A percentile compares a stretch with the other conserved stretches of the same genome.
Conservation (phyloP, 108 stramenopile species). For the Cafeteria roenbergensis region DNA sequence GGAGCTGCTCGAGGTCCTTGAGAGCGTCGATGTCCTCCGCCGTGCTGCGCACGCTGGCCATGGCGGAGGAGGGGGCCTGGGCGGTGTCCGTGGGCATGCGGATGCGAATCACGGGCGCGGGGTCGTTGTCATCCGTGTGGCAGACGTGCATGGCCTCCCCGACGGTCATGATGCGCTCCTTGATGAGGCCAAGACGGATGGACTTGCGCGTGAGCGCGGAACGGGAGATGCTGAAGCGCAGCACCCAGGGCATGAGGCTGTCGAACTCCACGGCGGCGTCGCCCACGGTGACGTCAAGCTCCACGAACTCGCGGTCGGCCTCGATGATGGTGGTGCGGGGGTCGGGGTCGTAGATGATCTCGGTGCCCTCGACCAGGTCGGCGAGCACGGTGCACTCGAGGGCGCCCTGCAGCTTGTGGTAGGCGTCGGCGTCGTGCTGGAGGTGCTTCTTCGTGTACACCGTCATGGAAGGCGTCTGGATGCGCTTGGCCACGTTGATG, state of each 20-base stretch:
- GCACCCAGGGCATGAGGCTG: slow-evolving; percentile 79
- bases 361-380: slow-evolving; percentile 73
- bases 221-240: slow-evolving; percentile 83
- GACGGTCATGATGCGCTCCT: slow-evolving; percentile 69
- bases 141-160: slow-evolving; percentile 67
- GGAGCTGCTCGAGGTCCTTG: slow-evolving; percentile 75
- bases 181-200: slow-evolving; percentile 11
- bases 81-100: slow-evolving; percentile 50
- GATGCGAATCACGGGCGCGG: slow-evolving; percentile 67
- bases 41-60: background rate
- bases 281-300: slow-evolving; percentile 70
- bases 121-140: slow-evolving; percentile 77
- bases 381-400: slow-evolving; percentile 83
- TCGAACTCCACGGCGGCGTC: slow-evolving; percentile 66
- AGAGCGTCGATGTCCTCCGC: slow-evolving; percentile 37
- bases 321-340: slow-evolving; percentile 66
- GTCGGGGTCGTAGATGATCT: slow-evolving; percentile 92
- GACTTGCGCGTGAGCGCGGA: slow-evolving; percentile 62
- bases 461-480: slow-evolving; percentile 83
- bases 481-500: slow-evolving; percentile 87
- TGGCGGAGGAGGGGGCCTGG: background rate
- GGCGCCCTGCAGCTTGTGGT: slow-evolving; percentile 51
- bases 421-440: slow-evolving; percentile 14
- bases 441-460: slow-evolving; percentile 63
- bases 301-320: slow-evolving; percentile 77